Evolutionary conservation across 202 grass and related monocot species (phyloP).

Genomic region (Dendrocalamus latiflorus): DNA sequence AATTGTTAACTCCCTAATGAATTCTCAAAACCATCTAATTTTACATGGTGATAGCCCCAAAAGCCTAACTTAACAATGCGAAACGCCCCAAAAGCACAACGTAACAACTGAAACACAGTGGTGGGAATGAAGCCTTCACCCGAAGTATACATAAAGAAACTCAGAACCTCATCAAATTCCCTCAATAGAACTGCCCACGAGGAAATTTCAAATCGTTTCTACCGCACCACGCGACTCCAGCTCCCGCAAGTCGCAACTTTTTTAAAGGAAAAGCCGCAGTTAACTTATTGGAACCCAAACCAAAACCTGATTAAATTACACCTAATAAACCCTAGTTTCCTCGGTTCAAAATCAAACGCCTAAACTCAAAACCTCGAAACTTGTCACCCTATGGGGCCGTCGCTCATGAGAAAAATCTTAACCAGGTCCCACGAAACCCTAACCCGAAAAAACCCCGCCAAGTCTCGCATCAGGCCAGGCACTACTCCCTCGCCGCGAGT

Average conservation of each 20-base stretch:
- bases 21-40: not conserved
- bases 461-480: not conserved
- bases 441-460: not conserved
- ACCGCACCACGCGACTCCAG: not conserved
- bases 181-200: not conserved
- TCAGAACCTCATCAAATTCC: not conserved
- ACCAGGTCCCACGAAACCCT: not conserved
- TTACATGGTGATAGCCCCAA: not conserved
- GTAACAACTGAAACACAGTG: not conserved
- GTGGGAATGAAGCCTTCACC: not conserved
- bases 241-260: not conserved
- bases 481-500: not conserved
- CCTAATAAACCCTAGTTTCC: not conserved
- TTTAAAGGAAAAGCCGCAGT: not conserved
- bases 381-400: too few species aligned
- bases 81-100: not conserved
- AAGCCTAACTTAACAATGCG: not conserved
- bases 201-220: not conserved
- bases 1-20: not conserved
- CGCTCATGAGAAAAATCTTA: not conserved
- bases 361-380: not conserved
- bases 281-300: not conserved
- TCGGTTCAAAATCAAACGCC: not conserved
- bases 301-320: not conserved
- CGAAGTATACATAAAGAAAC: not conserved